phyloP scores from a whole-genome alignment of 495 filamentous ascomycete species.

The Trichoderma gamsii region DNA sequence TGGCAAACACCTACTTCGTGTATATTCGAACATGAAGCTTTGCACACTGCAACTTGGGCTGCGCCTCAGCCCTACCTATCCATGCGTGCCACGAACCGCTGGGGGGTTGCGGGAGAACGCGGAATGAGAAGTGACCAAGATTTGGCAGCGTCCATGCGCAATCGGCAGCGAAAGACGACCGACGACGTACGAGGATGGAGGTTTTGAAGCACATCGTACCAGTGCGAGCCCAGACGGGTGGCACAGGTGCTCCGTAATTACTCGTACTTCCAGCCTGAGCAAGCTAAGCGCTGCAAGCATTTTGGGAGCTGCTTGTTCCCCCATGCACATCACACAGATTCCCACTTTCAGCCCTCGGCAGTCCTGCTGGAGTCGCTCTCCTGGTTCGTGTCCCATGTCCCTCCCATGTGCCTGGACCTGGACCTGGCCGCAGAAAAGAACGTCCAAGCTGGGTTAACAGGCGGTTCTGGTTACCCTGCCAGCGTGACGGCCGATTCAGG shows the following conservation, averaged over 20 bases:
- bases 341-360: neutral
- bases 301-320: too few species aligned
- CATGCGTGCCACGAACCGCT: neutral
- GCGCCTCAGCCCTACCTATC: constrained; percentile 7
- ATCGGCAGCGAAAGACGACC: neutral
- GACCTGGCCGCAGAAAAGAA: too few species aligned
- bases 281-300: too few species aligned
- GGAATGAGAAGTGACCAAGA: neutral
- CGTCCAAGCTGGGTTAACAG: neutral
- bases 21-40: neutral
- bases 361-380: neutral
- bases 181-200: constrained; percentile 9
- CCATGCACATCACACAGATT: constrained; percentile 4
- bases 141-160: neutral
- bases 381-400: neutral
- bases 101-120: neutral
- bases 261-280: too few species aligned
- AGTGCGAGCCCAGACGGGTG: neutral
- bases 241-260: neutral
- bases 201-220: neutral
- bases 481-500: neutral
- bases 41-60: neutral
- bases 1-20: neutral
- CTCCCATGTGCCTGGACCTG: too few species aligned
- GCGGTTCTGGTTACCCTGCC: neutral